phyloP scores from a whole-genome alignment of 176 grass and related monocot genomes.

The Hordeum vulgare region DNA sequence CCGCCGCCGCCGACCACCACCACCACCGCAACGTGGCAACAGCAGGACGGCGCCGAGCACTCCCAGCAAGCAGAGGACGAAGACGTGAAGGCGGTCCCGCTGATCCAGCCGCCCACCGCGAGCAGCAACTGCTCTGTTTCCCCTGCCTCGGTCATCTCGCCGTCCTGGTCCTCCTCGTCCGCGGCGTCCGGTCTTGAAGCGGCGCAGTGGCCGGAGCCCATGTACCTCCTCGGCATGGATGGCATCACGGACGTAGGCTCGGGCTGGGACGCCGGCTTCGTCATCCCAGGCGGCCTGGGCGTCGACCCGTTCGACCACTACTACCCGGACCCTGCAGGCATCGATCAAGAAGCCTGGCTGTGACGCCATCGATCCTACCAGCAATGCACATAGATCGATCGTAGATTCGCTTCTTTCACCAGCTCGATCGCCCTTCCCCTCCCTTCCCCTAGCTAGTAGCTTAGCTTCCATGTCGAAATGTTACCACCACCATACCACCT shows the following conservation, averaged over 20 bases:
- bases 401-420: neutral
- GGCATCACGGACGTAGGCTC: constrained; percentile 35
- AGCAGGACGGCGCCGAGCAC: neutral
- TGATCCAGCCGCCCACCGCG: neutral
- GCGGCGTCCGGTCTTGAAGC: constrained; percentile 22
- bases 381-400: constrained; percentile 22
- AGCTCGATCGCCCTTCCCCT: neutral
- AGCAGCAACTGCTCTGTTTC: constrained; percentile 28
- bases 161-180: constrained; percentile 18
- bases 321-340: neutral
- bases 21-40: neutral
- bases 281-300: neutral
- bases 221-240: constrained; percentile 60
- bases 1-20: too few relatives aligned
- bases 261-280: constrained; percentile 22
- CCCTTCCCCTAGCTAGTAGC: neutral
- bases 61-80: neutral
- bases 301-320: constrained; percentile 36
- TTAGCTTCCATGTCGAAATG: constrained; percentile 2
- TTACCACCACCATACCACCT: neutral
- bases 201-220: constrained; percentile 60
- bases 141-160: constrained; percentile 37
- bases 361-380: neutral
- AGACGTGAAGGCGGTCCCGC: neutral
- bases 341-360: constrained; percentile 31